Evolutionary conservation across 257 asterid species (phyloP), one percentile per base, ranked within the genome.

Genomic region (Nicotiana benthamiana): DNA sequence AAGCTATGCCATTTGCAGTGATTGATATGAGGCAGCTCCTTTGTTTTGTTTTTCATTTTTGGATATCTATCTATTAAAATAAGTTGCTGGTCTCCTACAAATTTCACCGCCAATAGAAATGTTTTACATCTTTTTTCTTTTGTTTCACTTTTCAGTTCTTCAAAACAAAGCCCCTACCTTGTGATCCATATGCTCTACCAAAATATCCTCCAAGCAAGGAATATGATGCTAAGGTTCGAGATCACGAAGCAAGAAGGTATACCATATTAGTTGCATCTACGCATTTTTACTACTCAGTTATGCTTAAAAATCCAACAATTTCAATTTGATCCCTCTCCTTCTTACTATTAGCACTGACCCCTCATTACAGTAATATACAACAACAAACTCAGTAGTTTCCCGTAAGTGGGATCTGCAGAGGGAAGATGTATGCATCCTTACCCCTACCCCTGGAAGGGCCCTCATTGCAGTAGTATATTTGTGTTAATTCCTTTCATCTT

Each of bases 181-280:
- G 91, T 60, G 89, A 84, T 77, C 91, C 90, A 79, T 85, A 87
- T 75, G 79, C 76, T 82, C 85, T 89, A 80, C 93, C 93, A 26
- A 89, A 86, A 80, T 86, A 86, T 64, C 83, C 87, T 56, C 93
- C 91, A 40, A 87, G 93, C 83, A 89, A 89, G 85, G 91, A 89
- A 78, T 77, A 87, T 16, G 91, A 86, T 68, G 87, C 85, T 26
- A 89, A 85, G 82, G 67, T 83, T 75, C 89, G 85, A 82, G 88
- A 83, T 17, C 90, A 87, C 70, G 89, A 87, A 85, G 88, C 80
- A 64, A 86, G 90, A 86, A 86, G 88, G 92, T 87, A 85, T 67
- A 34, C 40, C 32, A 4, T 8, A 15, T 15, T 48, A 20, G 7
- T 8, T 74, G 24, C 60, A 74, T 48, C 4, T 3, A 1, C 24